Evolutionary conservation across 2,329 filamentous ascomycete genomes (phyloP), one percentile per base, ranked within the genome.

Genomic region (Cercospora zeae-maydis): DNA sequence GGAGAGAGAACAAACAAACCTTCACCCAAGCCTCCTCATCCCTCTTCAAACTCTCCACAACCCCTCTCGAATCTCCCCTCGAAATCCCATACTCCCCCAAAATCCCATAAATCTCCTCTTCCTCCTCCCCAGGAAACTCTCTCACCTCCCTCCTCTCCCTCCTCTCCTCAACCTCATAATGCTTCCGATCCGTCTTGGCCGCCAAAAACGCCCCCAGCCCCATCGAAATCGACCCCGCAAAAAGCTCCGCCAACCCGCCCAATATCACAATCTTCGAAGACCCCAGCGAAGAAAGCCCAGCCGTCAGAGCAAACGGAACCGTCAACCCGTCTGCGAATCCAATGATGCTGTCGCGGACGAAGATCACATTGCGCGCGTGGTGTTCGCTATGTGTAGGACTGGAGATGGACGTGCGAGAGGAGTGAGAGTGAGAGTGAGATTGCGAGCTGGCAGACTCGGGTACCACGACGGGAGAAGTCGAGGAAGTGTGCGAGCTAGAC

Each of bases 261-360:
- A 89, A 61, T 52, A 79, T 74, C 55, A 78, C 77, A 21, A 79
- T 61, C 24, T 70, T 70, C 6, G 71, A 65, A 3, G 63, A 66
- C 1, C 73, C 73, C 4, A 76, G 65, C 70, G 82, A 83, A 1
- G 85, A 87, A 1, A 93, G 80, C 13, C 90, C 90, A 0, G 90
- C 90, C 0, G 88, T 92, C 37, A 93, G 80, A 14, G 90, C 90
- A 69, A 93, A 93, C 0, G 90, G 90, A 0, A 93, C 90, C 0
- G 90, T 93, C 69, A 93, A 81, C 14, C 90, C 90, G 72, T 93
- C 90, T 0, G 89, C 88, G 69, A 92, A 86, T 58, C 90, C 90
- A 68, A 93, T 88, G 63, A 90, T 91, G 66, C 87, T 82, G 75
- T 91, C 87, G 51, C 83, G 81, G 14, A 88, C 76, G 58, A 85